Evolutionary conservation across 345 rosid genomes (phyloP).

Genomic region (Odontarrhena argentea): DNA sequence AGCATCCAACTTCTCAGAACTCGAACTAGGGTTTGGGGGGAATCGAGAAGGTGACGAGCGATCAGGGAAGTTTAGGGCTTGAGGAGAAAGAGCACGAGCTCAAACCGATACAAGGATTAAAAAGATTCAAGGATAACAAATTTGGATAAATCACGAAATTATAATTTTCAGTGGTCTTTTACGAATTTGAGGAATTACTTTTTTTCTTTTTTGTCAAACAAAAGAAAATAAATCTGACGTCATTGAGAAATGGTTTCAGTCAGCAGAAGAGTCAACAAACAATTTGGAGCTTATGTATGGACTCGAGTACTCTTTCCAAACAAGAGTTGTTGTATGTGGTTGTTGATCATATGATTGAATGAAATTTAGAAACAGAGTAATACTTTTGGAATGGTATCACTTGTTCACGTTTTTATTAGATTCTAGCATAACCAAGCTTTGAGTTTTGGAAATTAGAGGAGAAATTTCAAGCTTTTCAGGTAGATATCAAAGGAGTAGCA

Average conservation of each 20-base stretch:
- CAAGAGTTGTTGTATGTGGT: not conserved
- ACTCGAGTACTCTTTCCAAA: not conserved
- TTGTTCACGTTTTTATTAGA: slow-evolving; percentile 15
- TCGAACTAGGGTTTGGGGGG: slow-evolving; percentile 19
- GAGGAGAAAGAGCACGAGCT: slow-evolving; percentile 15
- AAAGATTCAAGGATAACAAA: not conserved
- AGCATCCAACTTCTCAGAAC: slow-evolving; percentile 20
- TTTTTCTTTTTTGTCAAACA: too few relatives aligned
- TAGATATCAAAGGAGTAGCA: too few relatives aligned
- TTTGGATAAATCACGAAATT: not conserved
- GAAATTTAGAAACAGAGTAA: not conserved
- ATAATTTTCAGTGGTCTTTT: not conserved
- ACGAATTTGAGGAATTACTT: not conserved
- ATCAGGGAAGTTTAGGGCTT: slow-evolving; percentile 36
- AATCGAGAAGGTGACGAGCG: slow-evolving; percentile 29
- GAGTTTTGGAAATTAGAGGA: too few relatives aligned
- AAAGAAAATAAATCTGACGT: too few relatives aligned
- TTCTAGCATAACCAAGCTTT: too few relatives aligned
- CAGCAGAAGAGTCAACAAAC: slow-evolving; percentile 22
- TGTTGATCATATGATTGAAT: slow-evolving; percentile 7
- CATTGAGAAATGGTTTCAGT: too few relatives aligned
- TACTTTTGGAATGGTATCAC: not conserved
- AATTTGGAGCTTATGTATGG: slow-evolving; percentile 27
- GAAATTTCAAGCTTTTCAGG: too few relatives aligned
- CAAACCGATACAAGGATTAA: not conserved